phyloP scores from a whole-genome alignment of 2,329 filamentous ascomycete species.

The Aspergillus chevalieri region DNA sequence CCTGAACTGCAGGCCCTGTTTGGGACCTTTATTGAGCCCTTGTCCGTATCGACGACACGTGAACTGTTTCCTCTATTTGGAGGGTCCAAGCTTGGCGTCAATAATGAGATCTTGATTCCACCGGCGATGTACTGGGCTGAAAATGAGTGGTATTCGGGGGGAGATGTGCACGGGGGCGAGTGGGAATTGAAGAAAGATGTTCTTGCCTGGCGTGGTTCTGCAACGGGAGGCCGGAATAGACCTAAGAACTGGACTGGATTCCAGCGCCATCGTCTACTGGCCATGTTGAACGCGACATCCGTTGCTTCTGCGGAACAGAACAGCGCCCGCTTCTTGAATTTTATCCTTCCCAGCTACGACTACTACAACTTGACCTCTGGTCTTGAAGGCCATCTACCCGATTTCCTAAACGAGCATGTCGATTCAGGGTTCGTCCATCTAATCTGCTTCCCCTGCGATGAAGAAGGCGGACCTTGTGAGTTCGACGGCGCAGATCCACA shows the following conservation, averaged over 20 bases:
- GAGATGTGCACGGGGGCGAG: slow-evolving; percentile 38
- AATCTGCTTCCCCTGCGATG: slow-evolving; percentile 34
- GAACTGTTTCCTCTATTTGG: slow-evolving; percentile 46
- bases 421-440: slow-evolving; percentile 42
- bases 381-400: slow-evolving; percentile 25
- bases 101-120: slow-evolving; percentile 48
- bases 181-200: slow-evolving; percentile 33
- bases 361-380: slow-evolving; percentile 32
- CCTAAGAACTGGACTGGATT: slow-evolving; percentile 62
- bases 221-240: slow-evolving; percentile 43
- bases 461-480: no score
- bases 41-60: slow-evolving; percentile 39
- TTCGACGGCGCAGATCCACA: slow-evolving; percentile 20
- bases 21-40: slow-evolving; percentile 45
- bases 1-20: slow-evolving; percentile 42
- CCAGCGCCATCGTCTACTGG: slow-evolving; percentile 68
- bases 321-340: slow-evolving; percentile 19
- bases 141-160: slow-evolving; percentile 38
- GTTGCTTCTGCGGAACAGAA: slow-evolving; percentile 9
- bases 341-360: slow-evolving; percentile 29
- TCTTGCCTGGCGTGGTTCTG: slow-evolving; percentile 44
- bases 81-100: slow-evolving; percentile 43
- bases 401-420: slow-evolving; percentile 35
- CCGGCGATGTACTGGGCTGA: slow-evolving; percentile 46
- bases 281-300: slow-evolving; percentile 55